A percentile compares a stretch with the other conserved stretches of the same genome.
Evolutionary conservation across 257 asterid species (phyloP).

Genomic region (Nicotiana knightiana): DNA sequence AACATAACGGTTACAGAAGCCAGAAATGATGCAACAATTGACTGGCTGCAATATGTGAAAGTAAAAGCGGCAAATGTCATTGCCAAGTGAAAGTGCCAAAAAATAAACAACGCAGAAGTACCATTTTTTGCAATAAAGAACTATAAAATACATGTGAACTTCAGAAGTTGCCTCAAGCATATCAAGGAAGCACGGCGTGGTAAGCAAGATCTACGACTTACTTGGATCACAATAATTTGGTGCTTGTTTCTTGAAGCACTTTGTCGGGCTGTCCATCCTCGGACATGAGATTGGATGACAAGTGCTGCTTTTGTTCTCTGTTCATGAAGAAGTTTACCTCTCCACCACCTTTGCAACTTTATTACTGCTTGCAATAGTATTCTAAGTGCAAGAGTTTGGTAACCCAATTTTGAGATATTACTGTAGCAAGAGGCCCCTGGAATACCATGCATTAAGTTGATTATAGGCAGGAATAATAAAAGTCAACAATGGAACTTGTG

Average conservation of each 20-base stretch:
- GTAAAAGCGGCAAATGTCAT: neutral
- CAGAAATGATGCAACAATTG: neutral
- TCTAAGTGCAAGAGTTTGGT: conserved; percentile 38
- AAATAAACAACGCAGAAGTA: too few species aligned
- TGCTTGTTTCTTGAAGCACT: conserved; percentile 38
- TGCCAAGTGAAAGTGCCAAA: neutral
- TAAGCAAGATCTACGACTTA: conserved; percentile 24
- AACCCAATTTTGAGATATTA: conserved; percentile 16
- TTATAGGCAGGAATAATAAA: conserved; percentile 9
- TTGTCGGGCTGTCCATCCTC: conserved; percentile 59
- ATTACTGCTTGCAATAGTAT: conserved; percentile 36
- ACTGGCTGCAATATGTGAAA: neutral
- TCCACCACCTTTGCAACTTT: conserved; percentile 92
- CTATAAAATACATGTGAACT: neutral
- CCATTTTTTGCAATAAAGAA: neutral
- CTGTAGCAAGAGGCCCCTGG: conserved; percentile 45
- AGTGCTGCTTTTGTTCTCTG: conserved; percentile 41
- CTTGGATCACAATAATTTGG: conserved; percentile 58
- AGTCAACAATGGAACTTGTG: neutral
- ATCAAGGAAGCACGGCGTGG: neutral
- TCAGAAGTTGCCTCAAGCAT: neutral
- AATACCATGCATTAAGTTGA: conserved; percentile 7
- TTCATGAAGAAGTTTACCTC: conserved; percentile 32
- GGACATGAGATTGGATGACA: conserved; percentile 60
- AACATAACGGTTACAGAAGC: neutral